Percentiles rank a stretch among this genome's conserved stretches.
These are phyloP conservation scores for Stygiomarasmius scandens DNA, from an alignment of 1,284 basidiomycete genomes.

Conservation along the genomic window DNA sequence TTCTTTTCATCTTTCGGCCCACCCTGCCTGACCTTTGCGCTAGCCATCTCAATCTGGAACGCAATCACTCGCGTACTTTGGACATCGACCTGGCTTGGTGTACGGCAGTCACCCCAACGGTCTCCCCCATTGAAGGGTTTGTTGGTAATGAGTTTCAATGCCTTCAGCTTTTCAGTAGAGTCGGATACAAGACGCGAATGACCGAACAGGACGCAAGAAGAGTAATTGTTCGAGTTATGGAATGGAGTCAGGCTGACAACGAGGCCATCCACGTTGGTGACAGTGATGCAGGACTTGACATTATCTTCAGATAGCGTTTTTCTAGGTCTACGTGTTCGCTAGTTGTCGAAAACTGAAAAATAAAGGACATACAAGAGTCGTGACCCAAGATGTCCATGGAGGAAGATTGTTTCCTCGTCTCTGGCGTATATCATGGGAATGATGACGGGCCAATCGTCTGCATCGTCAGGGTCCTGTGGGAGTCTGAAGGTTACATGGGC, in stretches of 20 bases:
- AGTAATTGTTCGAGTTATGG: neutral
- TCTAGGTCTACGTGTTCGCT: too few relatives aligned
- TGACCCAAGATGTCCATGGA: neutral
- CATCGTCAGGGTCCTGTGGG: neutral
- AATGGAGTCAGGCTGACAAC: neutral
- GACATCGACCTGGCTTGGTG: neutral
- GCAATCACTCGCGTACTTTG: constrained; percentile 1
- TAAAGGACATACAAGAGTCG: neutral
- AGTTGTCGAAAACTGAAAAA: too few relatives aligned
- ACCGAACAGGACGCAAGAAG: constrained; percentile 4
- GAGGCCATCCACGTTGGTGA: neutral
- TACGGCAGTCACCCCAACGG: constrained; percentile 1
- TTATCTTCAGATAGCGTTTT: neutral
- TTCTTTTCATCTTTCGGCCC: constrained; percentile 7
- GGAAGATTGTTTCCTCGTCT: neutral
- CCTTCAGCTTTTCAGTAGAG: neutral
- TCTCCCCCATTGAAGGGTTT: neutral
- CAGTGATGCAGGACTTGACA: neutral
- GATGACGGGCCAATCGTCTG: neutral
- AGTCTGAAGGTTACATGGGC: neutral
- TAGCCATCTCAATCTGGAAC: constrained; percentile 7
- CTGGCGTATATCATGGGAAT: neutral
- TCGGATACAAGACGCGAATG: neutral
- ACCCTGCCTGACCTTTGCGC: constrained; percentile 5
- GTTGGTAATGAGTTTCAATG: neutral